phyloP scores from a whole-genome alignment of 164 flowering plant genomes.

The Cinnamomum chago region DNA sequence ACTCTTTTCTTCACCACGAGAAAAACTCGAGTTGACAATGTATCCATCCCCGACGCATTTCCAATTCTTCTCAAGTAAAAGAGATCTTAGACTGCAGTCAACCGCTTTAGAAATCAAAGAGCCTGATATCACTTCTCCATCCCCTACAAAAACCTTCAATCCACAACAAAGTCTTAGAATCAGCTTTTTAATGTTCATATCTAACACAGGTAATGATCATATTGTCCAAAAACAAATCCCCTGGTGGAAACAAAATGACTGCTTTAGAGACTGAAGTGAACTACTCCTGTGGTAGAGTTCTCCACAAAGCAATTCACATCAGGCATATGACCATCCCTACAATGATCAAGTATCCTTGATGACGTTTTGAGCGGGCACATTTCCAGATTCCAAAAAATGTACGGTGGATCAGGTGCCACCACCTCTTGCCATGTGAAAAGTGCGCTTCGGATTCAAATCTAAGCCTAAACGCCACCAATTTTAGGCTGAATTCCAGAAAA shows the following conservation, averaged over 20 bases:
- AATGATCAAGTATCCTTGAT: too few relatives aligned
- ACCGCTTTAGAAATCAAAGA: constrained; percentile 10
- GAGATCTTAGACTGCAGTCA: constrained; percentile 12
- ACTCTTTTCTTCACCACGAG: constrained; percentile 8
- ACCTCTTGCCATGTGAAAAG: too few relatives aligned
- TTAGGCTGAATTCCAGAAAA: too few relatives aligned
- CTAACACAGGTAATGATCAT: neutral
- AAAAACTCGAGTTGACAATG: constrained; percentile 5
- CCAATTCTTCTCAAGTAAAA: constrained; percentile 11
- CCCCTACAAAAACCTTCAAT: constrained; percentile 11
- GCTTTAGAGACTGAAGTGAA: neutral
- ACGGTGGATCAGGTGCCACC: too few relatives aligned
- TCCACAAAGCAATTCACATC: too few relatives aligned
- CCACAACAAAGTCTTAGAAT: neutral
- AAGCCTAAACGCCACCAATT: too few relatives aligned
- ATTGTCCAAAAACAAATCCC: neutral
- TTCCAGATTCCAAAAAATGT: too few relatives aligned
- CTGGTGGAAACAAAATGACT: neutral
- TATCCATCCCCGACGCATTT: constrained; percentile 15
- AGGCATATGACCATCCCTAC: too few relatives aligned
- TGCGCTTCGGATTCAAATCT: too few relatives aligned
- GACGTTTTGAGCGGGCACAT: too few relatives aligned
- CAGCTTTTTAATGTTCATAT: neutral
- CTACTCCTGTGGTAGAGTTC: neutral
- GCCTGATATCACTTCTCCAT: constrained; percentile 12